phyloP scores from a whole-genome alignment of 257 asterid genomes.

The Voacanga thouarsii region DNA sequence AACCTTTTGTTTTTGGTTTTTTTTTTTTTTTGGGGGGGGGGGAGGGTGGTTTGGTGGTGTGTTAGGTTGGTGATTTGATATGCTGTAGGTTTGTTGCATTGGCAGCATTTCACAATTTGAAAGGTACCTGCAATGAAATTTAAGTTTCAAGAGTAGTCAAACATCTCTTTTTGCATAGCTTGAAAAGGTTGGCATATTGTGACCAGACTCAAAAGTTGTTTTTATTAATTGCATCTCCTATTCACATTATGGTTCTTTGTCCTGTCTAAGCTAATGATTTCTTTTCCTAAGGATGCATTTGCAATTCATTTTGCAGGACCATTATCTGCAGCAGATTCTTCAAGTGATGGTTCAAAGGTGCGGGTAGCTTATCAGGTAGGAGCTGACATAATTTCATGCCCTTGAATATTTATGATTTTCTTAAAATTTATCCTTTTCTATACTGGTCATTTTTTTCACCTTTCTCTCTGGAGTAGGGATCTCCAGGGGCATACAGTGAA shows the following conservation, averaged over 20 bases:
- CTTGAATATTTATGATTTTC: not conserved
- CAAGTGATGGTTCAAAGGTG: conserved; percentile 50
- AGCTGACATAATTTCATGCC: not conserved
- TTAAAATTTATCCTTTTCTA: not conserved
- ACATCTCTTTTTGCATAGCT: not conserved
- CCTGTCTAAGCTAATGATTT: not conserved
- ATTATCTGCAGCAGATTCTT: conserved; percentile 52
- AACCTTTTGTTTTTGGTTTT: not conserved
- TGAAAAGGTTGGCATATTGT: not conserved
- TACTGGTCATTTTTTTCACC: conserved; percentile 15
- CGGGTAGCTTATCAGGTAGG: conserved; percentile 93
- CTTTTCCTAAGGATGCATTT: not conserved
- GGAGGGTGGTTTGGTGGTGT: not conserved
- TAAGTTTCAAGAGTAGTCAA: not conserved
- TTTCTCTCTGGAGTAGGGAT: conserved; percentile 46
- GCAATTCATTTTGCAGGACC: conserved; percentile 55
- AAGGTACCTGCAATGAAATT: not conserved
- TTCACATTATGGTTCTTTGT: conserved; percentile 4
- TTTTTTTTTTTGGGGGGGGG: not conserved
- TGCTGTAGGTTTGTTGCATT: not conserved
- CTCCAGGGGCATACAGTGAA: conserved; percentile 90
- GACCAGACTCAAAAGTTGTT: not conserved
- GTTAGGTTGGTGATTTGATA: not conserved
- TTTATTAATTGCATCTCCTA: not conserved
- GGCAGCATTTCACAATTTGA: not conserved